phyloP scores from a whole-genome alignment of 2,329 filamentous ascomycete genomes.

The Fusarium sororula region DNA sequence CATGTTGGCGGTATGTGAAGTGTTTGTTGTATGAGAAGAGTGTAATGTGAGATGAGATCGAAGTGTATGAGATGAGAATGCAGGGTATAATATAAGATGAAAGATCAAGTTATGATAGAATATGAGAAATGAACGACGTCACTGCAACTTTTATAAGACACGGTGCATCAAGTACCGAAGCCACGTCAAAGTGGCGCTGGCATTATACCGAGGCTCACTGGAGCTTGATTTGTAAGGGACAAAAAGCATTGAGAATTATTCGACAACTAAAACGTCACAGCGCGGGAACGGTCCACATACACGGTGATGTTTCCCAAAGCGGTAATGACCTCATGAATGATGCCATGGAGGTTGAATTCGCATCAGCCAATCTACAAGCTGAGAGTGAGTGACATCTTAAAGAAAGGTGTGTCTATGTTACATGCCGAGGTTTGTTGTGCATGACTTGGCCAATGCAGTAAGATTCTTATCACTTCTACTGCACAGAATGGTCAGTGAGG shows the following conservation, averaged over 20 bases:
- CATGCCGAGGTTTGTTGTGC: background rate
- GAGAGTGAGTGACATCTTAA: background rate
- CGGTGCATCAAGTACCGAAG: background rate
- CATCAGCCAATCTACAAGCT: background rate
- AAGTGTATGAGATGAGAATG: background rate
- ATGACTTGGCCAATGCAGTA: background rate
- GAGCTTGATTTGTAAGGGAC: constrained; percentile 23
- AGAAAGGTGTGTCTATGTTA: background rate
- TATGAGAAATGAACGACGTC: constrained; percentile 12
- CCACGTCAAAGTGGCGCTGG: constrained; percentile 14
- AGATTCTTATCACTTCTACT: background rate
- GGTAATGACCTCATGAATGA: constrained; percentile 20
- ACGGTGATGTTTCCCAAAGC: constrained; percentile 32
- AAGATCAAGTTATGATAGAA: background rate
- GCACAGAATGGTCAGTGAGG: background rate
- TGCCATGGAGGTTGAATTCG: background rate
- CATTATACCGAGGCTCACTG: constrained; percentile 12
- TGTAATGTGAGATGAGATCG: background rate
- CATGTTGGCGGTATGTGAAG: constrained; percentile 41
- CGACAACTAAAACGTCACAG: constrained; percentile 24
- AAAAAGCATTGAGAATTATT: constrained; percentile 4
- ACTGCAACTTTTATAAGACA: constrained; percentile 15
- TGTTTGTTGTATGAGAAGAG: background rate
- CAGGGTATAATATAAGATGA: background rate
- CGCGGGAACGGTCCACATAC: constrained; percentile 12